phyloP scores from a whole-genome alignment of 1,139 yeast genomes.

The Groenewaldozyma sp. region DNA sequence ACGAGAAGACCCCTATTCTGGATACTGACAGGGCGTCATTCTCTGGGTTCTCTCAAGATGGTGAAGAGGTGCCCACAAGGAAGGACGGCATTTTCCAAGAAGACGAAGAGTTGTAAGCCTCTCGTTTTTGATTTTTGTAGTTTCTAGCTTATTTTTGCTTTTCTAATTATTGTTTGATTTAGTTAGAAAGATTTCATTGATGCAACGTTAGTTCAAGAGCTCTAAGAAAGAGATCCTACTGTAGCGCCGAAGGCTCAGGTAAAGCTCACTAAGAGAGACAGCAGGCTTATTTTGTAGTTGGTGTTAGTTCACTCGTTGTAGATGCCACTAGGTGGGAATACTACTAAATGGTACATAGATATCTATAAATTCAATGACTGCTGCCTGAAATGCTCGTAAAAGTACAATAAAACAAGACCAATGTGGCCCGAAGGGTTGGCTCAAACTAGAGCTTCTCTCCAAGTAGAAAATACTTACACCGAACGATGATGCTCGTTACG shows the following conservation, averaged over 20 bases:
- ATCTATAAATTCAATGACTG: neutral
- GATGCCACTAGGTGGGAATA: too few relatives aligned
- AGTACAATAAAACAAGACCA: too few relatives aligned
- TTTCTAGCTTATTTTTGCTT: neutral
- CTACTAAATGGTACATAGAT: neutral
- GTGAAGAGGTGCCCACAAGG: slow-evolving; percentile 28
- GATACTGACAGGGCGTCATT: slow-evolving; percentile 7
- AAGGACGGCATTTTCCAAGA: slow-evolving; percentile 21
- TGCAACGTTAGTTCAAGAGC: too few relatives aligned
- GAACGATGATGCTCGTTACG: neutral
- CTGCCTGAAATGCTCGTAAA: neutral
- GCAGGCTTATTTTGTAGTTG: too few relatives aligned
- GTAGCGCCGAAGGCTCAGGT: too few relatives aligned
- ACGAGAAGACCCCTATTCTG: slow-evolving; percentile 2
- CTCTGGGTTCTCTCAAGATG: slow-evolving; percentile 8
- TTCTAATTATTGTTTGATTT: neutral
- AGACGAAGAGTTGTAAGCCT: slow-evolving; percentile 17
- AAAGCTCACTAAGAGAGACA: too few relatives aligned
- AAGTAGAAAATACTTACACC: neutral
- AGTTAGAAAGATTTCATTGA: too few relatives aligned
- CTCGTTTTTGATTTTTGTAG: neutral
- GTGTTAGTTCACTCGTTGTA: too few relatives aligned
- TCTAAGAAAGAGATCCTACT: too few relatives aligned
- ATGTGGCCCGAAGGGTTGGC: too few relatives aligned
- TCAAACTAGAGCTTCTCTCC: too few relatives aligned